Conservation (phyloP, 1,284 basidiomycete species). For the Heterobasidion occidentale region DNA sequence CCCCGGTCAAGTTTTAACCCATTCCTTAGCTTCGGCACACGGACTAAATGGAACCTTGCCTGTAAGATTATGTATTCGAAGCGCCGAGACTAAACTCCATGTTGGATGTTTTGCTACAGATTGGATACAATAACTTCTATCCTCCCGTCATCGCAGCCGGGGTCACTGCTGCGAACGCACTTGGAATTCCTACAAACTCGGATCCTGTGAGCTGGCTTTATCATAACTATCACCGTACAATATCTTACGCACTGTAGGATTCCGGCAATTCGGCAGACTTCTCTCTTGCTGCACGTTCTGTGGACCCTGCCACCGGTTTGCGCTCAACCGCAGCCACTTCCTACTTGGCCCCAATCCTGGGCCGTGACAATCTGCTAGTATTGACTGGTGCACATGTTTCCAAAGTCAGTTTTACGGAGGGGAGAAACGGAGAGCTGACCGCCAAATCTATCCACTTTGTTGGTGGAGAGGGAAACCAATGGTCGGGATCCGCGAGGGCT, state of each 20-base stretch:
- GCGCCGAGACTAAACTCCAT: background rate
- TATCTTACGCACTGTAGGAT: background rate
- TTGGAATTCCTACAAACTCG: background rate
- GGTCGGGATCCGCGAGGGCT: background rate
- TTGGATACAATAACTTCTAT: slow-evolving; percentile 1
- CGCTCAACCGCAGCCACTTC: background rate
- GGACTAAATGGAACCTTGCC: background rate
- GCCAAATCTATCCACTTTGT: background rate
- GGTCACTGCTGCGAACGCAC: background rate
- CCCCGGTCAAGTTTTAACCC: background rate
- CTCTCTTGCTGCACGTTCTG: background rate
- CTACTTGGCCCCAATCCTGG: background rate
- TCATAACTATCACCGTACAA: background rate
- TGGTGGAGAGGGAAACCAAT: background rate
- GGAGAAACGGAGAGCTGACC: background rate
- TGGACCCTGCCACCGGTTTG: background rate
- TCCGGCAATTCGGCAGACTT: background rate
- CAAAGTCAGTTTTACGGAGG: background rate
- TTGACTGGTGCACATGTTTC: background rate
- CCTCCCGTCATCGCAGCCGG: background rate
- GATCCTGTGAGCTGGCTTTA: background rate
- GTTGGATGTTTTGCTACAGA: background rate
- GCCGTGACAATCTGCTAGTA: background rate
- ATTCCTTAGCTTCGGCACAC: background rate
- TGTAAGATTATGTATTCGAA: background rate